Evolutionary conservation across 805 yeast species (phyloP).

Genomic region (Candida odintsovae): DNA sequence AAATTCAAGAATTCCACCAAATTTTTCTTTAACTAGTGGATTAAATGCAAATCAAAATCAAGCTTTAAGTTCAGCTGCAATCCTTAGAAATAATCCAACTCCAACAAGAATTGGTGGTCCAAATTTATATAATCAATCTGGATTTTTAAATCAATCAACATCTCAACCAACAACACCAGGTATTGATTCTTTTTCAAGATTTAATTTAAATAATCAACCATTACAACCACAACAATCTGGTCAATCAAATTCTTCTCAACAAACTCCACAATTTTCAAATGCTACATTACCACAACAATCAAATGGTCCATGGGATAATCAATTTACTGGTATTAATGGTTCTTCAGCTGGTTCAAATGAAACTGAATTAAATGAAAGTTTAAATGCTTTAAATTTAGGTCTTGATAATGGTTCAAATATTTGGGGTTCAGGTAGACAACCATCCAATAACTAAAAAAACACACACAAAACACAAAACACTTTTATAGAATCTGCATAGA

Average conservation of each 20-base stretch:
- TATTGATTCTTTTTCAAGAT: slow-evolving; percentile 23
- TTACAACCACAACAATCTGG: slow-evolving; percentile 8
- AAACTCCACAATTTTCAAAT: slow-evolving; percentile 1
- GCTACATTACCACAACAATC: slow-evolving; percentile 6
- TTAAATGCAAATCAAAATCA: slow-evolving; percentile 11
- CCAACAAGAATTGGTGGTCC: slow-evolving; percentile 22
- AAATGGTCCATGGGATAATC: neutral
- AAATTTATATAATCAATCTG: slow-evolving; percentile 13
- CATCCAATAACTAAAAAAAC: neutral
- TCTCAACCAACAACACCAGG: slow-evolving; percentile 28
- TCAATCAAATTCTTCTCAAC: neutral
- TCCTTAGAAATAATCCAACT: slow-evolving; percentile 26
- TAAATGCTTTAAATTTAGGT: slow-evolving; percentile 20
- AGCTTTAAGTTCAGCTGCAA: slow-evolving; percentile 22
- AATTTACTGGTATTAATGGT: neutral
- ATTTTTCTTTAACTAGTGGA: slow-evolving; percentile 17
- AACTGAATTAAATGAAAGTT: slow-evolving; percentile 20
- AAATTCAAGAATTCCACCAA: slow-evolving; percentile 22
- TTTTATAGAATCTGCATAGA: neutral
- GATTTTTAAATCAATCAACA: slow-evolving; percentile 23
- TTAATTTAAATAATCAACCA: slow-evolving; percentile 8
- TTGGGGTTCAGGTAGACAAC: slow-evolving; percentile 21
- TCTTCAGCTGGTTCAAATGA: slow-evolving; percentile 6
- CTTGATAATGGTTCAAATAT: slow-evolving; percentile 22
- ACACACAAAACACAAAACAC: neutral